These are phyloP conservation scores for Aspergillus neotritici DNA, from an alignment of 2,329 filamentous ascomycete genomes.

Conservation along the genomic window DNA sequence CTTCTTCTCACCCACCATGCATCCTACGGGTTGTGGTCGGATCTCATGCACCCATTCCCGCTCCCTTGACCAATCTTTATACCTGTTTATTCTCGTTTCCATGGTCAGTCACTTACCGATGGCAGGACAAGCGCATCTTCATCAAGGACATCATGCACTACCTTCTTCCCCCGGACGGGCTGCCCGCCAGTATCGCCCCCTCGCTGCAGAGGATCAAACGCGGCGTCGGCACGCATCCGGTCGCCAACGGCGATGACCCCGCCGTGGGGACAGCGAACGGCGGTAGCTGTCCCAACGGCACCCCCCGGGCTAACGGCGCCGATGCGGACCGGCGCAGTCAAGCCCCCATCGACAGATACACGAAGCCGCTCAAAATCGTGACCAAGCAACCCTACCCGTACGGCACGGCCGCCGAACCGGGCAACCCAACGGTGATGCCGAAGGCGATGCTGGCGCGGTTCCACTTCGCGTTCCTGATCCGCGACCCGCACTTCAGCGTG, in stretches of 20 bases:
- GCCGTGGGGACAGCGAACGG: conserved; percentile 18
- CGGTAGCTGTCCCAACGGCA: conserved; percentile 13
- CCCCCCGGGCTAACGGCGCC: conserved; percentile 16
- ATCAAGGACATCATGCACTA: conserved; percentile 99
- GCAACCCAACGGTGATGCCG: conserved; percentile 83
- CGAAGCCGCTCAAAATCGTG: conserved; percentile 22
- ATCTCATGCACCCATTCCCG: conserved; percentile 8
- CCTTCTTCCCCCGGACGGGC: conserved; percentile 67
- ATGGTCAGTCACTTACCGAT: conserved; percentile 37
- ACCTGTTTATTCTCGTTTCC: conserved; percentile 4
- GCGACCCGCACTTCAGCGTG: conserved; percentile 84
- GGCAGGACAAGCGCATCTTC: conserved; percentile 81
- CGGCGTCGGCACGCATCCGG: conserved; percentile 51
- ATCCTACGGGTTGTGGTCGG: neutral
- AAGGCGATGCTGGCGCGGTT: conserved; percentile 67
- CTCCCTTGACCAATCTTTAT: conserved; percentile 6
- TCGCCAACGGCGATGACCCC: conserved; percentile 12
- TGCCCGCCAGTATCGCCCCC: conserved; percentile 65
- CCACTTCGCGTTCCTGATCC: conserved; percentile 95
- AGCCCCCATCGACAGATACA: neutral
- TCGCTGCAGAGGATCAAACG: conserved; percentile 61
- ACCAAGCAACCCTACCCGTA: conserved; percentile 52
- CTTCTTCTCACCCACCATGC: neutral
- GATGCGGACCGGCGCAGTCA: conserved; percentile 9
- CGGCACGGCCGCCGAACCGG: conserved; percentile 53